These are phyloP conservation scores for Phaeomoniella chlamydospora DNA, from an alignment of 2,329 filamentous ascomycete genomes.

Conservation along the genomic window DNA sequence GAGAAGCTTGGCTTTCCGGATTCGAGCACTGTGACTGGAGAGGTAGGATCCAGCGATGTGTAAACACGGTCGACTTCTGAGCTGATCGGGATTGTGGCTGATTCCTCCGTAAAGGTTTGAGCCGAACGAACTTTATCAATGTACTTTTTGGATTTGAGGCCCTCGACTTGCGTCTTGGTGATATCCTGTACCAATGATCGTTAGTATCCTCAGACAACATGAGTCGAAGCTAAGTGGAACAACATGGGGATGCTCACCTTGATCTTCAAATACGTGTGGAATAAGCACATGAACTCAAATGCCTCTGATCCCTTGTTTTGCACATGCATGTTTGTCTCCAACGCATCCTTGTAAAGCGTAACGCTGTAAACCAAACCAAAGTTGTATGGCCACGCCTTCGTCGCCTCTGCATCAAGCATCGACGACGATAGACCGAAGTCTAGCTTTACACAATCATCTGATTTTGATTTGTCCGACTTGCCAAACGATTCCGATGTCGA, in stretches of 20 bases:
- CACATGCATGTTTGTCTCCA: constrained; percentile 73
- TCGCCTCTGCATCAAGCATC: constrained; percentile 53
- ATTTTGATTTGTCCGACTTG: constrained; percentile 25
- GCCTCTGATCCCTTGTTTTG: constrained; percentile 70
- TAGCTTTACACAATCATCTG: constrained; percentile 67
- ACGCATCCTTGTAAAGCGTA: constrained; percentile 57
- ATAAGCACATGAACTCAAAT: constrained; percentile 81
- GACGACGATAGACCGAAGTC: constrained; percentile 80
- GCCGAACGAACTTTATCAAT: constrained; percentile 67
- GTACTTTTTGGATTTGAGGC: constrained; percentile 64
- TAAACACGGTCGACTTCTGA: constrained; percentile 84
- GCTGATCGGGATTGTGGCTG: constrained; percentile 51
- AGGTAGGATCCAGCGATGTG: constrained; percentile 45
- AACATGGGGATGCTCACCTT: too few species aligned
- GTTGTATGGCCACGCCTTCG: constrained; percentile 66
- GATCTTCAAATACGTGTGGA: constrained; percentile 82
- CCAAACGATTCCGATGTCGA: constrained; percentile 51
- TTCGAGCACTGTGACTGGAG: constrained; percentile 46
- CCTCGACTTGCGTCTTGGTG: constrained; percentile 53
- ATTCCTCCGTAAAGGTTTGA: constrained; percentile 48
- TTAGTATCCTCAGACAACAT: too few species aligned
- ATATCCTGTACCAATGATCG: constrained; percentile 75
- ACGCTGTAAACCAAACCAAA: constrained; percentile 92
- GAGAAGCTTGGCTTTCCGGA: constrained; percentile 52
- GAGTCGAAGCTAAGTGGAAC: too few species aligned